A percentile compares a stretch with the other conserved stretches of the same genome.
phyloP scores from a whole-genome alignment of 2,329 filamentous ascomycete genomes.

The Arthrobotrys iridis region DNA sequence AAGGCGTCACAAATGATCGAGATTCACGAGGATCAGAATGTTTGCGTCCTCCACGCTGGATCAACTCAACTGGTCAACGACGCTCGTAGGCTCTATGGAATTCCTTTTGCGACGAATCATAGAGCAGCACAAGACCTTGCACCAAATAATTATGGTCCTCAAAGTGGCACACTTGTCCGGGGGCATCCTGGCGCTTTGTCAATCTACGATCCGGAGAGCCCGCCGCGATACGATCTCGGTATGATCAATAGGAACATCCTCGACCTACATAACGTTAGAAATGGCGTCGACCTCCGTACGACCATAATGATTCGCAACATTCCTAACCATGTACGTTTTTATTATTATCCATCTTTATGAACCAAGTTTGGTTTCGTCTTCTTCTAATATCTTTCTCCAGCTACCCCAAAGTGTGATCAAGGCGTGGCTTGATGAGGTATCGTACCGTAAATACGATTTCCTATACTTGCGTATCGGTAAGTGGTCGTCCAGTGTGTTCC shows the following conservation, averaged over 20 bases:
- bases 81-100: slow-evolving; percentile 62
- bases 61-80: slow-evolving; percentile 64
- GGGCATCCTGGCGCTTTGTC: background rate
- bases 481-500: slow-evolving; percentile 66
- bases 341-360: background rate
- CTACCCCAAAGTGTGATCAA: slow-evolving; percentile 68
- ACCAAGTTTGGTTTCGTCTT: slow-evolving; percentile 62
- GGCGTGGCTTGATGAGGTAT: slow-evolving; percentile 70
- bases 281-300: slow-evolving; percentile 24
- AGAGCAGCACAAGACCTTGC: background rate
- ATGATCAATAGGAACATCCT: slow-evolving; percentile 64
- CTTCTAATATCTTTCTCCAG: slow-evolving; percentile 63
- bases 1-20: slow-evolving; percentile 56
- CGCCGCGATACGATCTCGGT: slow-evolving; percentile 34
- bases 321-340: slow-evolving; percentile 80
- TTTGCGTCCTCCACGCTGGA: slow-evolving; percentile 67
- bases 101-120: background rate
- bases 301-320: slow-evolving; percentile 88
- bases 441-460: slow-evolving; percentile 87
- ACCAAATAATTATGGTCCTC: slow-evolving; percentile 4
- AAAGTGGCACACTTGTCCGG: background rate
- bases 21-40: slow-evolving; percentile 71
- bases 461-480: slow-evolving; percentile 93
- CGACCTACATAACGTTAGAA: slow-evolving; percentile 22
- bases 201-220: background rate